Base-by-base conservation (phyloP, 768 basidiomycete genomes). In the Podaxis carcinomalis region DNA sequence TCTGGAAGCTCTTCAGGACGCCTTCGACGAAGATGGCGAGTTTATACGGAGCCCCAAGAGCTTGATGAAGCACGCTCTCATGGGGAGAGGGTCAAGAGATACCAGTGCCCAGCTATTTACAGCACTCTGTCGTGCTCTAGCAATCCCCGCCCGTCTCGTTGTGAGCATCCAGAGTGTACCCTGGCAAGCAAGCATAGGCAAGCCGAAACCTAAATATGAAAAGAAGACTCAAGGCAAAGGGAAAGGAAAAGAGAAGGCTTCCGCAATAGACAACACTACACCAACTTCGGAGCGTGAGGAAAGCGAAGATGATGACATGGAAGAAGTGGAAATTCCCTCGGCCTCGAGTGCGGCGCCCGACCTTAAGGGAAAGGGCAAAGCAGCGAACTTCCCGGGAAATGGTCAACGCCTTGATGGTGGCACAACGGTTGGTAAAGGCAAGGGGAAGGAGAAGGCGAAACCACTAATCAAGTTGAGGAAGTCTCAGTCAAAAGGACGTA, bases 91-190 rank as follows among this genome's bases (percentile, higher is more conserved):
- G 5, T 90, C 87, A 23, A 81, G 92, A 62, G 97, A 99, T 70
- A 84, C 85, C 40, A 90, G 90, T 61, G 90, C 93, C 0, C 93
- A 96, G 66, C 80, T 98, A 3, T 98, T 98, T 70, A 95, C 94
- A 4, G 87, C 92, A 0, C 77, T 97, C 0, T 93, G 93, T 71
- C 82, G 97, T 21, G 92, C 87, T 5, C 79, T 98, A 5, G 89
- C 87, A 10, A 85, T 98, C 19, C 95, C 95, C 0, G 84, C 94
- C 5, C 79, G 97, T 51, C 78, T 98, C 55, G 90, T 98, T 9
- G 88, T 89, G 64, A 96, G 93, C 68, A 73, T 99, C 47, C 96
- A 98, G 73, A 87, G 92, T 56, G 86, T 98, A 9, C 93, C 94
- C 9, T 98, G 95, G 95, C 83, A 94, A 70, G 83, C 85, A 19